A percentile compares a stretch with the other conserved stretches of the same genome.
Evolutionary conservation across 1,284 basidiomycete species (phyloP).

Genomic region (Dichomitus squalens): DNA sequence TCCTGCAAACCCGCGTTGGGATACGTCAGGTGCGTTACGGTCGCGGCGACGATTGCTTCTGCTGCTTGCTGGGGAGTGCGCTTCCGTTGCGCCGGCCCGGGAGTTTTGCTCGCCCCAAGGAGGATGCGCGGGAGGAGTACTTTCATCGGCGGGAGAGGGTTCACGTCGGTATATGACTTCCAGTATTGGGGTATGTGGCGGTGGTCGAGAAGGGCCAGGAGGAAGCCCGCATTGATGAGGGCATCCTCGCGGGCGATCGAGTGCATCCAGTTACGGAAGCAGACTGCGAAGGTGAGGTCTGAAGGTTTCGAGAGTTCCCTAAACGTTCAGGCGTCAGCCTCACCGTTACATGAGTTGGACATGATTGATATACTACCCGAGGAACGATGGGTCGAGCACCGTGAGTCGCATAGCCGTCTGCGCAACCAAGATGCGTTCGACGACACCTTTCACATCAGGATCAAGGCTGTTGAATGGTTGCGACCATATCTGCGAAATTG

Average conservation of each 20-base stretch:
- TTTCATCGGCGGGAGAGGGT: background rate
- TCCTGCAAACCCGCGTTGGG: background rate
- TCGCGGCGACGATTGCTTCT: constrained; percentile 2
- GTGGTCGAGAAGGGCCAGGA: background rate
- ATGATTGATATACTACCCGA: constrained; percentile 3
- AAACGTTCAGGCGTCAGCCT: background rate
- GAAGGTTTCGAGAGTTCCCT: constrained; percentile 12
- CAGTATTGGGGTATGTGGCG: background rate
- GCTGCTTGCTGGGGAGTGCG: constrained; percentile 10
- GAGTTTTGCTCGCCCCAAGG: constrained; percentile 3
- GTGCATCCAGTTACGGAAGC: constrained; percentile 16
- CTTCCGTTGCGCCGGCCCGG: background rate
- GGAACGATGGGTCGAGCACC: constrained; percentile 12
- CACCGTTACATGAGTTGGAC: too few species aligned
- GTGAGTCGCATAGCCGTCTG: constrained; percentile 8
- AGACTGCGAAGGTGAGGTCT: constrained; percentile 14
- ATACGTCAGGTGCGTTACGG: background rate
- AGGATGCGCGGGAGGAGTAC: constrained; percentile 4
- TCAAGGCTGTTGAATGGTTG: constrained; percentile 10
- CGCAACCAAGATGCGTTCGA: constrained; percentile 7
- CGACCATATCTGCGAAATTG: constrained; percentile 8
- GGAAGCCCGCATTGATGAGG: background rate
- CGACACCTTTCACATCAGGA: background rate
- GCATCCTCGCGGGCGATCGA: constrained; percentile 1
- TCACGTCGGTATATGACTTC: background rate